Base-by-base conservation (phyloP, 2,329 filamentous ascomycete genomes). In the Aspergillus melleus region DNA sequence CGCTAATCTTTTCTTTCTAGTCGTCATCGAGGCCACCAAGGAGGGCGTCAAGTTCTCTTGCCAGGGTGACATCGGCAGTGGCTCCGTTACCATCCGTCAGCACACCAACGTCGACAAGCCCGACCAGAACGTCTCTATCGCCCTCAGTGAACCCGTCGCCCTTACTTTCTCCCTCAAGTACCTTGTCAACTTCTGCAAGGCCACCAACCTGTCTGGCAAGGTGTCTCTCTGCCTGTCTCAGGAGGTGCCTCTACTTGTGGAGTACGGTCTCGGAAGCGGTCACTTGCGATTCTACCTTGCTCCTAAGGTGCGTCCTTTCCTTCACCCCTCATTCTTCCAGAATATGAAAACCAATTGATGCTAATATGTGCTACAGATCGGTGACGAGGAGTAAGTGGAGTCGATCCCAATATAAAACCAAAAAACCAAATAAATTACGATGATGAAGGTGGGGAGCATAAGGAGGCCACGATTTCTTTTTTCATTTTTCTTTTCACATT, bases 171-270 rank as follows among this genome's bases (percentile, higher is more conserved):
- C 95, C 36, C 90, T 99, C 72, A 99, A 99, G 83, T 99, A 99
- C 81, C 89, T 99, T 3, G 91, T 96, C 84, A 98, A 98, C 86
- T 99, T 99, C 83, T 98, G 95, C 90, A 99, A 99, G 83, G 96
- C 96, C 36, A 90, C 92, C 64, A 88, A 87, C 55, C 83, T 99
- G 62, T 94, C 93, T 44, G 82, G 78, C 68, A 84, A 86, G 67
- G 96, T 99, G 79, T 95, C 90, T 81, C 88, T 99, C 70, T 96
- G 90, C 80, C 85, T 99, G 68, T 98, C 94, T 55, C 93, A 92
- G 78, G 95, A 99, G 80, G 94, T 99, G 54, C 95, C 95, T 29
- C 87, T 99, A 67, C 83, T 98, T 70, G 95, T 99, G 49, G 95
- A 99, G 83, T 99, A 98, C 79, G 83, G 81, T 57, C 80, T 97